Evolutionary conservation across 2,329 filamentous ascomycete species (phyloP).

Genomic region (Myotisia sp.): DNA sequence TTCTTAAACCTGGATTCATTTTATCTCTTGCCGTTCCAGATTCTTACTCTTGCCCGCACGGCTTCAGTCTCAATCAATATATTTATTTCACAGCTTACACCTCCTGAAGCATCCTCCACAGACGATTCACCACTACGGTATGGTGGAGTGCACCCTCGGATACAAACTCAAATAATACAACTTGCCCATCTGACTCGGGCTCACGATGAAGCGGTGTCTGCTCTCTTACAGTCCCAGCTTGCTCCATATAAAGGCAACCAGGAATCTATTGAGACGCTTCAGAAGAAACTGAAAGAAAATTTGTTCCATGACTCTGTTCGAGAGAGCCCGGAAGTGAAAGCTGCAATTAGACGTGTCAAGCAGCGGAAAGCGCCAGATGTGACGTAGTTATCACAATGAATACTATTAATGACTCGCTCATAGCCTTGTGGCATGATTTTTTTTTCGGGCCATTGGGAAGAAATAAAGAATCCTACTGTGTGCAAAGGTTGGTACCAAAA

Average conservation of each 20-base stretch:
- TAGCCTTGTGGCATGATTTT: no score
- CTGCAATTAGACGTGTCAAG: conserved; percentile 53
- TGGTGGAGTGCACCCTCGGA: conserved; percentile 32
- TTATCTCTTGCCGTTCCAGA: conserved; percentile 62
- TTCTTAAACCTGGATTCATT: conserved; percentile 34
- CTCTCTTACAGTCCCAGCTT: conserved; percentile 63
- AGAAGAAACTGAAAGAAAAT: conserved; percentile 67
- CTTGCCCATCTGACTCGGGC: conserved; percentile 47
- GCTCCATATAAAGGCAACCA: conserved; percentile 66
- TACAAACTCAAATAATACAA: conserved; percentile 50
- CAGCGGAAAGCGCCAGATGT: no score
- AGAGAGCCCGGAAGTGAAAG: conserved; percentile 65
- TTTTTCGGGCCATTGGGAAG: no score
- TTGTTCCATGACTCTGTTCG: conserved; percentile 74
- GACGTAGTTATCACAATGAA: background rate
- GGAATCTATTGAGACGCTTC: conserved; percentile 48
- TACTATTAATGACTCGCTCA: no score
- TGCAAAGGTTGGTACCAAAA: no score
- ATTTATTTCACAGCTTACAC: conserved; percentile 66
- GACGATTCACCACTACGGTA: conserved; percentile 14
- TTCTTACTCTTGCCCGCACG: conserved; percentile 60
- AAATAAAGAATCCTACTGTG: no score
- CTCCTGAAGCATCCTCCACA: conserved; percentile 40
- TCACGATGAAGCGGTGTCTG: conserved; percentile 53
- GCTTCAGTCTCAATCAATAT: conserved; percentile 67